A percentile compares a stretch with the other conserved stretches of the same genome.
phyloP scores from a whole-genome alignment of 306 rosid species.

The Comarum palustre region DNA sequence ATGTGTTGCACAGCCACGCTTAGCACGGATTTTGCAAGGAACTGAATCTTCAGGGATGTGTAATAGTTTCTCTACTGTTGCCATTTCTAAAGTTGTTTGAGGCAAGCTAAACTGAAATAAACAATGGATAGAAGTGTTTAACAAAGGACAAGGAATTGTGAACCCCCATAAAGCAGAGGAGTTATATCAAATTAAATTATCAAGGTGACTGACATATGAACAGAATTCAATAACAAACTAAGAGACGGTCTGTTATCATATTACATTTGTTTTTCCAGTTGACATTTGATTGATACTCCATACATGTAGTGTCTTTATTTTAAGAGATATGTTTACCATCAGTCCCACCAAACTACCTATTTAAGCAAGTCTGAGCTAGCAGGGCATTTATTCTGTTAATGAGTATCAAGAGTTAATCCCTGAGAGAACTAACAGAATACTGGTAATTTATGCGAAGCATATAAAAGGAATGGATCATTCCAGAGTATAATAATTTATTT shows the following conservation, averaged over 20 bases:
- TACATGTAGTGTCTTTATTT: not conserved
- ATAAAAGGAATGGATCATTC: not conserved
- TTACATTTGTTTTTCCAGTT: not conserved
- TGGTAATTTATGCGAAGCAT: not conserved
- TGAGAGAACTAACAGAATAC: not conserved
- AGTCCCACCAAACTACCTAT: not conserved
- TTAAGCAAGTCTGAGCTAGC: not conserved
- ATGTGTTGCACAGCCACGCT: constrained; percentile 98
- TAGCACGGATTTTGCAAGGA: constrained; percentile 95
- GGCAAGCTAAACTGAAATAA: constrained; percentile 75
- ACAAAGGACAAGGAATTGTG: not conserved
- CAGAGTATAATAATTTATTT: not conserved
- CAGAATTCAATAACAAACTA: not conserved
- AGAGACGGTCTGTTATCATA: not conserved
- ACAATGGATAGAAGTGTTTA: constrained; percentile 12
- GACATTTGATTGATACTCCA: not conserved
- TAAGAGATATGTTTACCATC: not conserved
- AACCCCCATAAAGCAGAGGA: not conserved
- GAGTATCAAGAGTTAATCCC: not conserved
- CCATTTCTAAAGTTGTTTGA: constrained; percentile 80
- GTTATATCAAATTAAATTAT: not conserved
- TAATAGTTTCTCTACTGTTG: constrained; percentile 62
- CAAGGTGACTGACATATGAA: not conserved
- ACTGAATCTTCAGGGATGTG: constrained; percentile 90
- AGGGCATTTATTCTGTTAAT: not conserved